Evolutionary conservation across 257 asterid species (phyloP), one percentile per base, ranked within the genome.

Genomic region (Craterostigma plantagineum): DNA sequence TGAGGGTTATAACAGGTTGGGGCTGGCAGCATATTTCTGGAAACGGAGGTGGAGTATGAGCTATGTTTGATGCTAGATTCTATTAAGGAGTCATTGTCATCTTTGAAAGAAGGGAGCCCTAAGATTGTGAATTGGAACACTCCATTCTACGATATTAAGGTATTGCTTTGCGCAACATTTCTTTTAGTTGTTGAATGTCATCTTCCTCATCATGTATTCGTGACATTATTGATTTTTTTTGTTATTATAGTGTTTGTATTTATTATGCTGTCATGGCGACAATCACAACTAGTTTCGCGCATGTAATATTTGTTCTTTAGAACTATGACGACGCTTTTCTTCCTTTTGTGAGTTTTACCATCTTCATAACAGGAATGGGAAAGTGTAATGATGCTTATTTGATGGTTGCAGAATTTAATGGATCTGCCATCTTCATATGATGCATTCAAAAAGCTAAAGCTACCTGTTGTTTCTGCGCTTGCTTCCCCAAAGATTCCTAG

Each of bases 1-100:
- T 35, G 45, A 67, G 70, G 59, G 51, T 55, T 55, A 63, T 63
- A 60, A 73, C 85, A 85, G 92, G 92, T 81, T 43, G 63, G 75
- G 57, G 86, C 81, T 34, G 53, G 72, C 51, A 61, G 62, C 63
- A 63, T 85, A 57, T 75, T 72, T 50, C 69, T 54, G 30, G 96
- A 85, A 67, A 92, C 77, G 60, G 96, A 85, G 77, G 75, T 70
- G 60, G 96, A 85, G 71, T 65, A 70, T 54, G 91, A 61, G 51
- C 65, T 81, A 42, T 30, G 67, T 34, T 37, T 50, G 50, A 50
- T 85, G 67, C 46, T 83, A 17, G 77, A 79, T 53, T 53, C 43
- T 57, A 62, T 85, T 48, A 54, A 65, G 55, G 68, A 70, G 48
- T 57, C 72, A 14, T 54, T 75, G 44, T 57, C 61, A 45, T 55